Base-by-base conservation (phyloP, 176 grass and related monocot genomes). In the Rhynchospora breviuscula region DNA sequence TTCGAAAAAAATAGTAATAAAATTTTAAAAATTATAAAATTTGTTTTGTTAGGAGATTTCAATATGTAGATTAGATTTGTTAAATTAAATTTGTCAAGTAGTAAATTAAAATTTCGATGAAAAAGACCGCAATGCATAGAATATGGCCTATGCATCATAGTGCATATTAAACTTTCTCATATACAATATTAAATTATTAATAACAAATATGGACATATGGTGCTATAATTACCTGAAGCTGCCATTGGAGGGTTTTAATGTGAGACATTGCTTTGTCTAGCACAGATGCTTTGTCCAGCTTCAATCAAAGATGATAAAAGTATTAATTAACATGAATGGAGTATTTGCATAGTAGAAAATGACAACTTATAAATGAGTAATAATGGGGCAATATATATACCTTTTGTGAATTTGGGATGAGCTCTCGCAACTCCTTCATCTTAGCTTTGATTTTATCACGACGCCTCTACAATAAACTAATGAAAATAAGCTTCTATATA, bases 401-500 rank as follows among this genome's bases (percentile, higher is more conserved):
- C 78, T 80, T 80, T 7, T 80, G 17, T 43, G 78, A 63, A 60
- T 80, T 80, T 21, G 78, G 78, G 26, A 80, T 44, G 15, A 80
- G 15, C 54, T 45, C 33, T 80, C 21, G 56, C 54, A 80, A 80
- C 46, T 19, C 59, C 26, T 62, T 80, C 78, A 80, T 46, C 6
- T 61, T 80, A 1, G 53, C 18, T 35, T 46, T 44, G 15, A 80
- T 80, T 61, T 63, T 80, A 4, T 80, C 57, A 40, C 78, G 57
- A n/a, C 78, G 78, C 29, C 59, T 80, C 78, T 80, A 63, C 10
- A 43, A 43, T 44, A 19, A 59, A 46, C 63, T 8, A 63, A 63
- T n/a, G 19, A n/a, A n/a, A 10, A 72, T 43, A 43, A 72, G 6
- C 21, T 40, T 17, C 10, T 13, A 72, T n/a, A n/a, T n/a, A n/a